Evolutionary conservation across 306 rosid genomes (phyloP), one percentile per base, ranked within the genome.

Genomic region (Leucaena leucocephala): DNA sequence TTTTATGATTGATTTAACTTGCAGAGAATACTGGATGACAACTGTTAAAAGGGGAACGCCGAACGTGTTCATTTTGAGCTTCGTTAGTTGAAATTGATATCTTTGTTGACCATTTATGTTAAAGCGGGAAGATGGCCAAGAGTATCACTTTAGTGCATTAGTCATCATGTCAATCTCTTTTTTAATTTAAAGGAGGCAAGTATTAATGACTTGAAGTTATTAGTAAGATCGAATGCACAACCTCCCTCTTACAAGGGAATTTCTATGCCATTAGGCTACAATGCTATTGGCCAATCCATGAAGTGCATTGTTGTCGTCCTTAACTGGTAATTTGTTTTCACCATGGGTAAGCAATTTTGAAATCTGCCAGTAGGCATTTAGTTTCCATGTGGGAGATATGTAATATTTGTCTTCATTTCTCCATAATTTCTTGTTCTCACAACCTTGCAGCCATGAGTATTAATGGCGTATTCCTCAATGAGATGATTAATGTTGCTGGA

Each of bases 261-360:
- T 27, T 27, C 27, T 27, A 27, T 27, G 27, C 1, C 27, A 27
- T 27, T 27, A 27, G 27, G 27, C 27, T 27, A 27, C 1, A 27
- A 27, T 0, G 1, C 27, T 27, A 27, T 27, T 27, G 27, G 27
- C 27, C 1, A 55, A 72, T 73, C 58, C 33, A 59, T 4, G 19
- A 21, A 33, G 17, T 44, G 68, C 63, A n/a, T 52, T 17, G 43
- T 15, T 72, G 54, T 45, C 78, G n/a, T 57, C 49, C 40, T 65
- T 36, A 38, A 43, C 55, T 67, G 43, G 62, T 36, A 12, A 33
- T 58, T 3, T 14, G 33, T 33, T 50, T 81, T 44, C 35, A 16
- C 76, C 36, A 12, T 54, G 62, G 71, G 66, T 71, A 13, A 62
- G 72, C 76, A 77, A 74, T 73, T 85, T 78, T 71, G 84, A 82